Base-by-base conservation (phyloP, 1,139 yeast genomes). In the Pichia sp. region DNA sequence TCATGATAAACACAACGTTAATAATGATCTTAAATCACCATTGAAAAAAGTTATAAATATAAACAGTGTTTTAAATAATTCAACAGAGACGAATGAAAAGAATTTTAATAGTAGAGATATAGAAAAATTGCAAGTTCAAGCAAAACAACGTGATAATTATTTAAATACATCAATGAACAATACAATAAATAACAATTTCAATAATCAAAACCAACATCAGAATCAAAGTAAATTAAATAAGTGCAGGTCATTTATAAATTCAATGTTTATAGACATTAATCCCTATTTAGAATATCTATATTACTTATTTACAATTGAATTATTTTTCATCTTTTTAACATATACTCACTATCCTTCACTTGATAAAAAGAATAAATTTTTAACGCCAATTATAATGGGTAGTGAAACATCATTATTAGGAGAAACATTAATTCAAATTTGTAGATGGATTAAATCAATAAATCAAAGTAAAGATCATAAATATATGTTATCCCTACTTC, bases 361-460 rank as follows among this genome's bases (percentile, higher is more conserved):
- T n/a, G 58, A 59, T 41, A 37, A 48, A 8, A 48, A 50, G 25
- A 62, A 61, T 39, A 58, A 56, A 30, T 53, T 59, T 25, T 35
- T 60, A 9, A 61, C 64, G 1, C 61, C 60, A 4, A 42, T 56
- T 5, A 42, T 60, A 8, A 52, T 62, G 29, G 65, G 65, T 7
- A 59, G 56, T 3, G 56, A 57, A 32, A 72, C 82, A 0, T 78
- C 82, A 0, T 73, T 77, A 11, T 59, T 79, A 49, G 84, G 83
- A 1, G 85, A 80, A 57, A 69, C 82, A 0, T 56, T 76, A 26
- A 75, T 71, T 48, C 84, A 79, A 56, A 68, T 68, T 43, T 62
- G 62, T 36, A 70, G 68, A 53, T 66, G 66, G 46, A 29, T 24
- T 31, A 7, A 30, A 20, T 28, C 6, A 16, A 16, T 8, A 2